Conservation (phyloP, 106 monocot species). For the Dendrobium officinale region DNA sequence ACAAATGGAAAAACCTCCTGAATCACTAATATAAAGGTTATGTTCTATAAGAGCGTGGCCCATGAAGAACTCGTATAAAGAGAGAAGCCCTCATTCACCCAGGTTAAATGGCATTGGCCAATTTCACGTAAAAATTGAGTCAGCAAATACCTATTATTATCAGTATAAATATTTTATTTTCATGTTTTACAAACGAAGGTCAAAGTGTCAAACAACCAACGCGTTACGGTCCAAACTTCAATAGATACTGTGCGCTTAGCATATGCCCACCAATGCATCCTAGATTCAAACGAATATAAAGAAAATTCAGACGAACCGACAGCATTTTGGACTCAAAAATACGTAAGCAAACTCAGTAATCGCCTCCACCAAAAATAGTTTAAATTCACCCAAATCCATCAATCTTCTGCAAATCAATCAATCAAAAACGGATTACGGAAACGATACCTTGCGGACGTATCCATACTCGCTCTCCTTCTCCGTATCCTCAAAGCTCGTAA, state of each 20-base stretch:
- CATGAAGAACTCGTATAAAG: too few species aligned
- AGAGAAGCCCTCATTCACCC: too few species aligned
- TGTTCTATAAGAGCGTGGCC: too few species aligned
- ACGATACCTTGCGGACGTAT: slow-evolving; percentile 84
- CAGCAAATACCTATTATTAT: too few species aligned
- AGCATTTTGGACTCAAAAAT: too few species aligned
- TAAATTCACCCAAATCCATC: not conserved
- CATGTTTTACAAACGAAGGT: too few species aligned
- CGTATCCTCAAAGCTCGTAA: slow-evolving; percentile 93
- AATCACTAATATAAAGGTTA: too few species aligned
- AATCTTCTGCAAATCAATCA: not conserved
- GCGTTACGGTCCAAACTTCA: not conserved
- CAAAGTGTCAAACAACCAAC: too few species aligned
- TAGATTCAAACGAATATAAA: not conserved
- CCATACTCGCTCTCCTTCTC: slow-evolving; percentile 99
- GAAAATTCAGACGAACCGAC: not conserved
- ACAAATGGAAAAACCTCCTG: too few species aligned
- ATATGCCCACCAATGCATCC: not conserved
- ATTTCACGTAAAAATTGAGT: too few species aligned
- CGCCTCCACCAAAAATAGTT: not conserved
- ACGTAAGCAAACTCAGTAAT: not conserved
- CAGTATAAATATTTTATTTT: too few species aligned
- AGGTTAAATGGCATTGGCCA: too few species aligned
- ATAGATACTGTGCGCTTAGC: not conserved
- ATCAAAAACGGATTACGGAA: not conserved